Conservation (phyloP, 2,329 filamentous ascomycete species). For the Pseudogymnoascus sp. region DNA sequence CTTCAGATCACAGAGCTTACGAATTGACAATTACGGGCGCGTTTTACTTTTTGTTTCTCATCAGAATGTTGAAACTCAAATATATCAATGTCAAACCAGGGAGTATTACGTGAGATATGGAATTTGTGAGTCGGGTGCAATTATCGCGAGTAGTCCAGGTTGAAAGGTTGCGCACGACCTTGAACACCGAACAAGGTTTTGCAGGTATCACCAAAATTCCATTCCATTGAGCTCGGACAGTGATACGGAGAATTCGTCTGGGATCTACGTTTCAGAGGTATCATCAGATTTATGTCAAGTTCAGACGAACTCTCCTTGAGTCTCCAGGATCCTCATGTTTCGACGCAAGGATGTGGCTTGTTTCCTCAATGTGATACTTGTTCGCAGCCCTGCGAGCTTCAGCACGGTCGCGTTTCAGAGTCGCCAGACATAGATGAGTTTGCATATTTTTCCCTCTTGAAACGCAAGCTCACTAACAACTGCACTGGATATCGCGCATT, state of each 20-base stretch:
- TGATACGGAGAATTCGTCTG: not conserved
- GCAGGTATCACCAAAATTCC: constrained; percentile 2
- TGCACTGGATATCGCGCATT: not conserved
- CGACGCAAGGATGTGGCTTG: not conserved
- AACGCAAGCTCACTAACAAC: not conserved
- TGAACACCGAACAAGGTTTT: not conserved
- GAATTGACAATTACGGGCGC: not conserved
- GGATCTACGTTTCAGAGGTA: constrained; percentile 1
- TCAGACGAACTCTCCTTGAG: not conserved
- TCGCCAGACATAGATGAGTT: constrained; percentile 1
- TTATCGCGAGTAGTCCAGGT: not conserved
- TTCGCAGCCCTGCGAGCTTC: not conserved
- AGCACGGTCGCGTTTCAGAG: constrained; percentile 9
- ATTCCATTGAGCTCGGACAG: not conserved
- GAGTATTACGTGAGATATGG: not conserved
- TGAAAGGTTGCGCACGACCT: not conserved
- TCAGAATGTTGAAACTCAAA: constrained; percentile 1
- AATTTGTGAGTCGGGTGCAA: not conserved
- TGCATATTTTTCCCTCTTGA: not conserved
- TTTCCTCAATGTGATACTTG: not conserved
- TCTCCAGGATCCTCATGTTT: not conserved
- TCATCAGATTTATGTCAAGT: constrained; percentile 1
- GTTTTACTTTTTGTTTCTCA: not conserved
- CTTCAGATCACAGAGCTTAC: not conserved
- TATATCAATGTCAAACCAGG: not conserved